Conservation (phyloP, 345 rosid genomes). For the Rhizophora mangle region DNA sequence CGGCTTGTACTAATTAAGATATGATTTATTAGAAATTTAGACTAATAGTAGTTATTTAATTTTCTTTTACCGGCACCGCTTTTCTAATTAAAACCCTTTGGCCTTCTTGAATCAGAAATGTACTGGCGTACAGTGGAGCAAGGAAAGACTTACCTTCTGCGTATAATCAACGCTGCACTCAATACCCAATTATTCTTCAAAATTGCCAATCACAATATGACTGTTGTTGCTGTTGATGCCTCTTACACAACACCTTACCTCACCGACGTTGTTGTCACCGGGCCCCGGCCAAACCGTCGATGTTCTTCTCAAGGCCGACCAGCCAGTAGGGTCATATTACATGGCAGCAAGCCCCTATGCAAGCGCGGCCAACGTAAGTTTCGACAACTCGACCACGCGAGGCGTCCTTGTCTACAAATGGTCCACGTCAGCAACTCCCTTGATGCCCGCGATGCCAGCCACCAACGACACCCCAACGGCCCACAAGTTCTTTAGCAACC, state of each 20-base stretch:
- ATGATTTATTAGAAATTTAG: too few relatives aligned
- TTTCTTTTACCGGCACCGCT: too few relatives aligned
- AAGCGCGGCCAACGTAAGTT: constrained; percentile 32
- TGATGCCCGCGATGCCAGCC: constrained; percentile 67
- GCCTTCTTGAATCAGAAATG: constrained; percentile 29
- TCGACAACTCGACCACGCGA: constrained; percentile 59
- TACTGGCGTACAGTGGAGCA: constrained; percentile 51
- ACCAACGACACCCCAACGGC: constrained; percentile 70
- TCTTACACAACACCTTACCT: constrained; percentile 56
- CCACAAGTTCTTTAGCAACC: constrained; percentile 49
- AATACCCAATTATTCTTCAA: constrained; percentile 73
- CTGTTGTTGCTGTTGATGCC: constrained; percentile 76
- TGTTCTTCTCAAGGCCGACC: constrained; percentile 56
- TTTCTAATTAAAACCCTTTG: too few relatives aligned
- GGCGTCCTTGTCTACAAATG: constrained; percentile 54
- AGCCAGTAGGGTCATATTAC: constrained; percentile 58
- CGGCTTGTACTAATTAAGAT: too few relatives aligned
- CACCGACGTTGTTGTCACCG: constrained; percentile 56
- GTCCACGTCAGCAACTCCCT: constrained; percentile 15
- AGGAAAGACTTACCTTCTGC: constrained; percentile 72
- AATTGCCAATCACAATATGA: constrained; percentile 74
- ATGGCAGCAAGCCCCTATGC: constrained; percentile 70
- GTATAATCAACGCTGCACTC: constrained; percentile 92
- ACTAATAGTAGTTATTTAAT: too few relatives aligned
- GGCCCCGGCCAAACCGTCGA: constrained; percentile 82